Evolutionary conservation across 495 filamentous ascomycete species (phyloP), one percentile per base, ranked within the genome.

Genomic region (Hypomontagnella submonticulosa): DNA sequence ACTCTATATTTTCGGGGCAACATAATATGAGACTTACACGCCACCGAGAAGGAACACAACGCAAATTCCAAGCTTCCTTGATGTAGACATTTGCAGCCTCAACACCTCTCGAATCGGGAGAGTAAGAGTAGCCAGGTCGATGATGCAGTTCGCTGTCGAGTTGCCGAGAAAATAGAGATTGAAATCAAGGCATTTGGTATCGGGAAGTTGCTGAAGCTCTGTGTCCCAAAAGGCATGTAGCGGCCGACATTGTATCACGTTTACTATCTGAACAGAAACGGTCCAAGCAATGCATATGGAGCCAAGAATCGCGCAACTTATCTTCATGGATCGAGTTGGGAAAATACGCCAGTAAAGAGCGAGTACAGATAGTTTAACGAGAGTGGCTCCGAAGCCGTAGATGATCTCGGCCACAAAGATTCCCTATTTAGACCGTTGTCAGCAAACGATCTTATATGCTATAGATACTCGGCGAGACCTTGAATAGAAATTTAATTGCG

Each of bases 291-390:
- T 46, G 13, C 15, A 37, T 13, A 37, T 9, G 1, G 41, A 57
- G 4, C n/a, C 54, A 11, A 57, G 51, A 20, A 32, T 15, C 32
- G 36, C 20, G 20, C 9, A 23, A 0, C 9, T n/a, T 13, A 53
- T 23, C 13, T 15, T 44, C 20, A 61, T 18, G 2, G 48, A 6
- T 37, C 13, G 47, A 5, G 48, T 61, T 20, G 57, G 57, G 8
- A 66, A 66, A 15, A 66, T 51, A 4, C 63, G 48, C 41, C 63
- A 42, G 49, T 66, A 66, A 13, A 66, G 49, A 9, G 41, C 56
- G 1, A 66, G 49, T 2, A 66, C 51, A 11, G 51, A 55, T 0
- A 55, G 38, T 23, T 61, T 66, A 13, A 66, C 37, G 0, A 54
- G 38, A 0, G 51, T 11, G 38, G 57, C 48, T 8, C 40, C 33